phyloP scores from a whole-genome alignment of 2,329 filamentous ascomycete species.

The Aspergillus sp. region DNA sequence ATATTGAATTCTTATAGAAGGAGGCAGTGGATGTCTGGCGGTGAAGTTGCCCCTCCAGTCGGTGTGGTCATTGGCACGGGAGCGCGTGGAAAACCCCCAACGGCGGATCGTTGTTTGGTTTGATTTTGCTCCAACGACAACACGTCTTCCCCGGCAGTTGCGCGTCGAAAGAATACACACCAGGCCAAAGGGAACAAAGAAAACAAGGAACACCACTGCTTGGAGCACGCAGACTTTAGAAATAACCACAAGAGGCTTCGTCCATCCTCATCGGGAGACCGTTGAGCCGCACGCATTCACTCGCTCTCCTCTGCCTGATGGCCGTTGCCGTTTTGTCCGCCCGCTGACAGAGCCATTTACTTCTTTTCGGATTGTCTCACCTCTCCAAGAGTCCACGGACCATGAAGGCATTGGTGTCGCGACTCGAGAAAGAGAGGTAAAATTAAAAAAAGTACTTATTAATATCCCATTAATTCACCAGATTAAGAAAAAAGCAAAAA shows the following conservation, averaged over 20 bases:
- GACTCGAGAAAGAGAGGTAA: conserved; percentile 1
- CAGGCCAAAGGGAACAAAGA: too few relatives aligned
- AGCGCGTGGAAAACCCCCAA: conserved; percentile 19
- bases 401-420: conserved; percentile 9
- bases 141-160: too few relatives aligned
- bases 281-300: background rate
- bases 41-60: conserved; percentile 12
- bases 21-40: conserved; percentile 7
- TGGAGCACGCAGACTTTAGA: too few relatives aligned
- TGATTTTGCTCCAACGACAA: too few relatives aligned
- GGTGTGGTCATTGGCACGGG: conserved; percentile 18
- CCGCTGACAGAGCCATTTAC: background rate
- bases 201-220: too few relatives aligned
- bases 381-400: background rate
- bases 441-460: background rate
- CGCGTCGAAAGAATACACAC: too few relatives aligned
- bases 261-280: too few relatives aligned
- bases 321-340: conserved; percentile 1
- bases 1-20: background rate
- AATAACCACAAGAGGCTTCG: too few relatives aligned
- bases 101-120: too few relatives aligned
- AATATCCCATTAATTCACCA: too few relatives aligned
- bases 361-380: background rate
- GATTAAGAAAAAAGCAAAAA: conserved; percentile 2
- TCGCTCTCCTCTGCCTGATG: background rate